Conservation (phyloP, 371 early-diverging fungal genomes). For the Apophysomyces elegans region DNA sequence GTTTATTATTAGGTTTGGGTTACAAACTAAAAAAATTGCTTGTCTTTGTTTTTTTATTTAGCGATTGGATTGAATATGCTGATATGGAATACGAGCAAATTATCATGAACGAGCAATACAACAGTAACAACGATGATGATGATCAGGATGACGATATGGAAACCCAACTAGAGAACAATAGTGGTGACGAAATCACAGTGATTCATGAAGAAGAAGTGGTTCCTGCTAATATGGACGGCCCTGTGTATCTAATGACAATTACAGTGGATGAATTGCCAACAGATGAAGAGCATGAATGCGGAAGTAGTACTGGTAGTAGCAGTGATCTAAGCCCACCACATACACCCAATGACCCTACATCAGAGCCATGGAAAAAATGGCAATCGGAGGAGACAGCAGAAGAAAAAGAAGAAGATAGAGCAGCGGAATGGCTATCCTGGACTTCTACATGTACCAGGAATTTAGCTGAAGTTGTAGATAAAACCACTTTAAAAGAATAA, state of each 20-base stretch:
- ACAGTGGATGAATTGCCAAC: slow-evolving; percentile 5
- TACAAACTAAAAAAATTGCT: too few relatives aligned
- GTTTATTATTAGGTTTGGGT: not conserved
- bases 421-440: slow-evolving; percentile 28
- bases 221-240: not conserved
- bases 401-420: slow-evolving; percentile 16
- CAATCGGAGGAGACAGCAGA: slow-evolving; percentile 15
- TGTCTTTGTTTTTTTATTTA: not conserved
- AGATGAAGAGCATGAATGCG: slow-evolving; percentile 6
- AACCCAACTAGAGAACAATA: slow-evolving; percentile 18
- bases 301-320: slow-evolving; percentile 2
- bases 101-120: slow-evolving; percentile 4
- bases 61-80: slow-evolving; percentile 36
- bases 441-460: not conserved
- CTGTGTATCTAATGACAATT: slow-evolving; percentile 7
- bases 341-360: not conserved
- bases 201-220: slow-evolving; percentile 16
- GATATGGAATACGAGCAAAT: slow-evolving; percentile 32
- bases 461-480: not conserved
- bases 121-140: slow-evolving; percentile 11
- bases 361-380: not conserved
- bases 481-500: not conserved
- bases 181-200: slow-evolving; percentile 11
- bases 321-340: not conserved
- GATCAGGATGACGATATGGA: slow-evolving; percentile 30